phyloP scores from a whole-genome alignment of 2,329 filamentous ascomycete genomes.

The Dryadomyces sulphureus region DNA sequence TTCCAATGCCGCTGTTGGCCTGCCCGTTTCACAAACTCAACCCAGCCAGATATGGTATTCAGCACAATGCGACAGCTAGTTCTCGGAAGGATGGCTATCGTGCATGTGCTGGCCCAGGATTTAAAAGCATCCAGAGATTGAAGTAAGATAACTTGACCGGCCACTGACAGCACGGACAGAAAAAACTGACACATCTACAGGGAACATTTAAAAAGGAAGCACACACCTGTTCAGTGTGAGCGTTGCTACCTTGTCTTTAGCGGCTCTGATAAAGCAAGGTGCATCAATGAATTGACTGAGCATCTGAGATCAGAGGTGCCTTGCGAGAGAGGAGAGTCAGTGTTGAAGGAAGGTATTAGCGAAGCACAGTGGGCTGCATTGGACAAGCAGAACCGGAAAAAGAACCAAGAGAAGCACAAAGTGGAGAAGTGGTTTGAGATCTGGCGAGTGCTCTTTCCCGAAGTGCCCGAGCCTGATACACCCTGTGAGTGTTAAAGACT shows the following conservation, averaged over 20 bases:
- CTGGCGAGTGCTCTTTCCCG: constrained; percentile 15
- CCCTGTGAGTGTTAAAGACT: constrained; percentile 13
- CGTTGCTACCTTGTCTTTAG: constrained; percentile 14
- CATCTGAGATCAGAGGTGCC: constrained; percentile 11
- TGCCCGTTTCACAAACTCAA: constrained; percentile 16
- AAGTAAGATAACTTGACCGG: constrained; percentile 10
- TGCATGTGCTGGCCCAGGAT: constrained; percentile 15
- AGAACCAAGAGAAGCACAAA: constrained; percentile 15
- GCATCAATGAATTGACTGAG: constrained; percentile 10
- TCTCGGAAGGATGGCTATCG: constrained; percentile 12
- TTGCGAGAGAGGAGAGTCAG: constrained; percentile 11
- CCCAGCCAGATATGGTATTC: constrained; percentile 14
- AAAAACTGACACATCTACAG: constrained; percentile 4
- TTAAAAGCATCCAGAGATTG: constrained; percentile 15
- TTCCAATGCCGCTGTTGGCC: constrained; percentile 9
- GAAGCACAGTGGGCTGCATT: constrained; percentile 14
- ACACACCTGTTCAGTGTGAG: constrained; percentile 15
- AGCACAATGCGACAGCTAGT: constrained; percentile 8
- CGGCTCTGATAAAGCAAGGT: constrained; percentile 7
- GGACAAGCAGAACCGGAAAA: constrained; percentile 15
- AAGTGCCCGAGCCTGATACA: constrained; percentile 9
- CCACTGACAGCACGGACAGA: too few relatives aligned
- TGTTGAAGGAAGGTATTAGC: constrained; percentile 14
- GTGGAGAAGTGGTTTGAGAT: constrained; percentile 17
- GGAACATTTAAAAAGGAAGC: constrained; percentile 15